These are phyloP conservation scores for Mucor irregularis DNA, from an alignment of 371 early-diverging fungal genomes.

Conservation along the genomic window DNA sequence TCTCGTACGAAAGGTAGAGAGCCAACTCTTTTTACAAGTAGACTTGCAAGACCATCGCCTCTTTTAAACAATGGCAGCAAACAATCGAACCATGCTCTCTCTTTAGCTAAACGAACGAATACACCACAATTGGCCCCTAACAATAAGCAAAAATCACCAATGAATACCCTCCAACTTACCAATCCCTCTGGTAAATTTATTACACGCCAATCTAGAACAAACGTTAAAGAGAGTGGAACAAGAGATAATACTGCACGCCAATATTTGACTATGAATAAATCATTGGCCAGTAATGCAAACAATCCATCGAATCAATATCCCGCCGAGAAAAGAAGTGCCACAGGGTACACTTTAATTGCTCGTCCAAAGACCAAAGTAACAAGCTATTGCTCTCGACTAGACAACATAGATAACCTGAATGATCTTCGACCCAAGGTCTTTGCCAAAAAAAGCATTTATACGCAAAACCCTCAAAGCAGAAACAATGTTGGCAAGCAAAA, in stretches of 20 bases:
- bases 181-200: too few relatives aligned
- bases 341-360: slow-evolving; percentile 19
- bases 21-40: background rate
- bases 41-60: slow-evolving; percentile 4
- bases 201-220: too few relatives aligned
- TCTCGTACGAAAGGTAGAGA: background rate
- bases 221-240: too few relatives aligned
- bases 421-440: slow-evolving; percentile 11
- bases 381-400: slow-evolving; percentile 32
- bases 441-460: too few relatives aligned
- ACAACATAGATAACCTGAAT: slow-evolving; percentile 34
- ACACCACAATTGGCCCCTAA: background rate
- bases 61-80: background rate
- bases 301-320: too few relatives aligned
- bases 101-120: background rate
- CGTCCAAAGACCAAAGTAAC: slow-evolving; percentile 19
- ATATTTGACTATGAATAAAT: background rate
- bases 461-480: too few relatives aligned
- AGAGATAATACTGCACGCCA: too few relatives aligned
- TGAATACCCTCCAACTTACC: too few relatives aligned
- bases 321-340: slow-evolving; percentile 1
- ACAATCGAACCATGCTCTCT: background rate
- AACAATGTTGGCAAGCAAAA: too few relatives aligned
- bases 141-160: background rate
- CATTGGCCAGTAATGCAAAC: background rate